Conservation (phyloP, 2,329 filamentous ascomycete genomes). For the Alternaria ventricosa region DNA sequence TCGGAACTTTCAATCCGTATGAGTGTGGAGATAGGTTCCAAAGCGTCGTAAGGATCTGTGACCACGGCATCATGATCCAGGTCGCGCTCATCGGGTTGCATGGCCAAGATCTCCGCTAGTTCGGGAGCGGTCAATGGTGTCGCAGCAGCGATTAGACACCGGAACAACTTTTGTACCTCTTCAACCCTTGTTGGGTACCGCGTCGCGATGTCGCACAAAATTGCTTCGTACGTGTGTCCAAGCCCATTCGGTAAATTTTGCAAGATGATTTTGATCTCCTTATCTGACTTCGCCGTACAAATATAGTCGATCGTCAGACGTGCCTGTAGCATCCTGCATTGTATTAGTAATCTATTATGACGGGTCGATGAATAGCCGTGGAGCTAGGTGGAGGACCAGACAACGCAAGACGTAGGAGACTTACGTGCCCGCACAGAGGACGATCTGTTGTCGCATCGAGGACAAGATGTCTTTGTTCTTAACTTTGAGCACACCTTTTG, state of each 20-base stretch:
- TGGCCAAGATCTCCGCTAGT: neutral
- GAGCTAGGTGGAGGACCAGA: no score
- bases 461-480: neutral
- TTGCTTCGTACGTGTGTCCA: neutral
- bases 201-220: neutral
- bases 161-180: neutral
- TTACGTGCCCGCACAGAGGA: neutral
- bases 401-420: neutral
- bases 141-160: neutral
- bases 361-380: no score
- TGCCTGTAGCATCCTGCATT: neutral
- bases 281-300: neutral
- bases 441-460: neutral
- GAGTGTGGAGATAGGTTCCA: neutral
- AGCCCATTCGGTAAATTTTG: neutral
- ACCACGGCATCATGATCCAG: neutral
- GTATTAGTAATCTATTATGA: neutral
- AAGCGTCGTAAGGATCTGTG: neutral
- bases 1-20: neutral
- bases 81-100: neutral
- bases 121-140: neutral
- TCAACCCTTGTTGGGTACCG: neutral
- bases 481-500: neutral
- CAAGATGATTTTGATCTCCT: neutral
- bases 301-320: neutral